phyloP scores from a whole-genome alignment of 768 basidiomycete genomes.

The Leccinum aurantiacum region DNA sequence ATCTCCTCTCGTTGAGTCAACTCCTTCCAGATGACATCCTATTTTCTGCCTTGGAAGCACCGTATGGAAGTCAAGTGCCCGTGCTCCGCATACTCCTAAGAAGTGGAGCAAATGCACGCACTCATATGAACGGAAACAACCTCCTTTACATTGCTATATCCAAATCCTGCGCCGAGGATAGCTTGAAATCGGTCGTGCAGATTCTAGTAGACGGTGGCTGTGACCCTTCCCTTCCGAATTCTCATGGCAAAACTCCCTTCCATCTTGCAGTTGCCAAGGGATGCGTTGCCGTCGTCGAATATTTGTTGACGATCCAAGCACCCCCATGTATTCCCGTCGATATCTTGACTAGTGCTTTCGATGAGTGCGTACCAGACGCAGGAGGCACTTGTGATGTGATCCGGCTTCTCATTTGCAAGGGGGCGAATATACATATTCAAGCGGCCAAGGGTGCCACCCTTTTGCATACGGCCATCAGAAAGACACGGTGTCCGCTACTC shows the following conservation, averaged over 20 bases:
- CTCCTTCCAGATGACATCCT: slow-evolving; percentile 6
- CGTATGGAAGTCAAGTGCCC: neutral
- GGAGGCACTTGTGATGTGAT: neutral
- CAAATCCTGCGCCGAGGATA: neutral
- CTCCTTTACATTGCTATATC: neutral
- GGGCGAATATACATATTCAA: neutral
- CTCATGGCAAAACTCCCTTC: neutral
- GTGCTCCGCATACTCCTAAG: neutral
- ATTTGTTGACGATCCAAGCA: neutral
- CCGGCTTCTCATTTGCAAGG: neutral
- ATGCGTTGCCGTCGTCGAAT: neutral
- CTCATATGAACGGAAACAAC: neutral
- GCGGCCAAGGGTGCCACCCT: neutral
- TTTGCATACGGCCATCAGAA: neutral
- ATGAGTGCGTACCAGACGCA: neutral
- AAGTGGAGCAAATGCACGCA: neutral
- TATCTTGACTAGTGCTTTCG: neutral
- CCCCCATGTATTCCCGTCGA: neutral
- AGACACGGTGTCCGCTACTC: neutral
- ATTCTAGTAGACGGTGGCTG: slow-evolving; percentile 5
- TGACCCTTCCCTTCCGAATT: neutral
- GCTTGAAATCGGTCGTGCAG: neutral
- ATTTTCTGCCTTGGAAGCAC: neutral
- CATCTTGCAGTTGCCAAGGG: slow-evolving; percentile 2
- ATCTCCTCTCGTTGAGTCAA: neutral